Evolutionary conservation across 441 rosid genomes (phyloP).

Genomic region (Viola pubescens): DNA sequence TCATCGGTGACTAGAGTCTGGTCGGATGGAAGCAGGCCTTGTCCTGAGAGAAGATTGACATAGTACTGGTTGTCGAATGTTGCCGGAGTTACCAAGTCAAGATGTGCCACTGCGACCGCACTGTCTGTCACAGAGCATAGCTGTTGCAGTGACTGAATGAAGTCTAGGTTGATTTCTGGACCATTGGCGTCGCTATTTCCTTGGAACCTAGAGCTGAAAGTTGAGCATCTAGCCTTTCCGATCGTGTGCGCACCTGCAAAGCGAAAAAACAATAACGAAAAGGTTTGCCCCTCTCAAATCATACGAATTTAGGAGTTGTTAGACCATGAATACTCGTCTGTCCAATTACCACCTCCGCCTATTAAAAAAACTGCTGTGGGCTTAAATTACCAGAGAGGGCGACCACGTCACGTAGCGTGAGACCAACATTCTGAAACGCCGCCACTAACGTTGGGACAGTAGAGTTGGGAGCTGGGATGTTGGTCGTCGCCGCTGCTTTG

Average conservation of each 20-base stretch:
- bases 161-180: conserved; percentile 41
- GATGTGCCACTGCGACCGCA: conserved; percentile 38
- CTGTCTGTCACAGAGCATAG: conserved; percentile 34
- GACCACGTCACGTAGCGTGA: conserved; percentile 55
- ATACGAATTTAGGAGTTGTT: background rate
- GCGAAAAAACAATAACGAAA: background rate
- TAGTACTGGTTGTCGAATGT: conserved; percentile 82
- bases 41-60: conserved; percentile 60
- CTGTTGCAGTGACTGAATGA: conserved; percentile 60
- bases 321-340: background rate
- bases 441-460: conserved; percentile 46
- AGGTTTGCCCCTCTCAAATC: background rate
- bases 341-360: background rate
- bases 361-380: background rate
- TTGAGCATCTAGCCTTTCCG: conserved; percentile 73
- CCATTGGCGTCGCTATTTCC: conserved; percentile 26
- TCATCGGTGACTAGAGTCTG: conserved; percentile 49
- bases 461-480: conserved; percentile 70
- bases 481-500: conserved; percentile 49
- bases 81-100: conserved; percentile 61
- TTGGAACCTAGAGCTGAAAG: conserved; percentile 45
- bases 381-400: conserved; percentile 51
- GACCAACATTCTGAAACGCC: conserved; percentile 65
- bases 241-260: conserved; percentile 63
- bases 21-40: conserved; percentile 76